Percentiles rank a stretch among this genome's conserved stretches.
Conservation (phyloP, 176 grass and related monocot genomes). For the Otatea glauca region DNA sequence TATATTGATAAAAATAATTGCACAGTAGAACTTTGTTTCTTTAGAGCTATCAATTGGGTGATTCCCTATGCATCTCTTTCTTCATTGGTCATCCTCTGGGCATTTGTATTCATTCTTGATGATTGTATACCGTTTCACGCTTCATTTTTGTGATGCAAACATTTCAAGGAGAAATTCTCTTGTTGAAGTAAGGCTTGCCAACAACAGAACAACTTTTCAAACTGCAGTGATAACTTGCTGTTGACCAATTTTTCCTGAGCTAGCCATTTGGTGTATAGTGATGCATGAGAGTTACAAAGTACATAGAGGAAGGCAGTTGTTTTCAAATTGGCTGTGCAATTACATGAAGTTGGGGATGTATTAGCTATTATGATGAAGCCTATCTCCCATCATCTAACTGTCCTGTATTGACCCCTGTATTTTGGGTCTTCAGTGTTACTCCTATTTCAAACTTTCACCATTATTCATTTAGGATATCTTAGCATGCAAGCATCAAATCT, state of each 20-base stretch:
- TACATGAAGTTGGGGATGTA: neutral
- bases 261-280: neutral
- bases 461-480: constrained; percentile 26
- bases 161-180: constrained; percentile 2
- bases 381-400: neutral
- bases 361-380: neutral
- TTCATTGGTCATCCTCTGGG: neutral
- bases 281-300: constrained; percentile 22
- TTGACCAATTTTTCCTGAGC: neutral
- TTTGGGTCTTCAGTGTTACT: neutral
- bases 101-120: constrained; percentile 26
- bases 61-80: neutral
- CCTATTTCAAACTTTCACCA: neutral
- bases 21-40: neutral
- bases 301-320: neutral
- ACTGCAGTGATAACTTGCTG: neutral
- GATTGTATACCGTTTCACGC: neutral
- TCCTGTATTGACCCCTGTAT: neutral
- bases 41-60: neutral
- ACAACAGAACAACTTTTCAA: neutral
- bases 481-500: neutral
- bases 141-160: constrained; percentile 15
- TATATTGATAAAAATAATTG: neutral
- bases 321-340: neutral
- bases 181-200: neutral